Conservation (phyloP, 2,329 filamentous ascomycete species). For the Diaporthe batatas region DNA sequence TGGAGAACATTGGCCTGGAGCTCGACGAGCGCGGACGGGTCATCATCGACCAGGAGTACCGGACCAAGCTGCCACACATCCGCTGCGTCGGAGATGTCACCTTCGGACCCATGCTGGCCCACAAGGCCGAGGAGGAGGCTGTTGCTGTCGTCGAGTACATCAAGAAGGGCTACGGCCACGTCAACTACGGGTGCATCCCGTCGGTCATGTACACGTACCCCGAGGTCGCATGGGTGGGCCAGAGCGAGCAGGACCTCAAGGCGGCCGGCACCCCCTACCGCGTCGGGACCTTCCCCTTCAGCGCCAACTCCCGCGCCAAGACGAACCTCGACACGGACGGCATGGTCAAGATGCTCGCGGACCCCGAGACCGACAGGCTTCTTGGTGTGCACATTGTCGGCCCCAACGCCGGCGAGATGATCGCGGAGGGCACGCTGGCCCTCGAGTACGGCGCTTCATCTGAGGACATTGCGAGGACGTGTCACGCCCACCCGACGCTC, state of each 20-base stretch:
- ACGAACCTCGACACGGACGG: conserved; percentile 97
- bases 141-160: conserved; percentile 97
- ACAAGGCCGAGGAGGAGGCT: conserved; percentile 99
- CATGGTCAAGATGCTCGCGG: conserved; percentile 95
- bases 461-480: conserved; percentile 94
- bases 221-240: conserved; percentile 98
- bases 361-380: conserved; percentile 95
- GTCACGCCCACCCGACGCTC: conserved; percentile 95
- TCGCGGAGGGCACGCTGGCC: conserved; percentile 94
- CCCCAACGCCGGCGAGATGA: conserved; percentile 98
- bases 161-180: conserved; percentile 96
- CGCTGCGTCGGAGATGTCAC: conserved; percentile 96
- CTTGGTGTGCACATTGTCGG: conserved; percentile 97
- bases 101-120: conserved; percentile 98
- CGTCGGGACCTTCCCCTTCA: conserved; percentile 95
- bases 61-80: conserved; percentile 97
- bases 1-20: conserved; percentile 95
- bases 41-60: conserved; percentile 98
- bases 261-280: conserved; percentile 90
- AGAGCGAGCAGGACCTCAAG: conserved; percentile 97
- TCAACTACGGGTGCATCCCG: conserved; percentile 98
- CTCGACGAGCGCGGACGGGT: conserved; percentile 93
- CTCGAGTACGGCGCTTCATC: conserved; percentile 96
- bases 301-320: conserved; percentile 98
- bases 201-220: conserved; percentile 99